Evolutionary conservation across 306 rosid genomes (phyloP), one percentile per base, ranked within the genome.

Genomic region (Malus fusca): DNA sequence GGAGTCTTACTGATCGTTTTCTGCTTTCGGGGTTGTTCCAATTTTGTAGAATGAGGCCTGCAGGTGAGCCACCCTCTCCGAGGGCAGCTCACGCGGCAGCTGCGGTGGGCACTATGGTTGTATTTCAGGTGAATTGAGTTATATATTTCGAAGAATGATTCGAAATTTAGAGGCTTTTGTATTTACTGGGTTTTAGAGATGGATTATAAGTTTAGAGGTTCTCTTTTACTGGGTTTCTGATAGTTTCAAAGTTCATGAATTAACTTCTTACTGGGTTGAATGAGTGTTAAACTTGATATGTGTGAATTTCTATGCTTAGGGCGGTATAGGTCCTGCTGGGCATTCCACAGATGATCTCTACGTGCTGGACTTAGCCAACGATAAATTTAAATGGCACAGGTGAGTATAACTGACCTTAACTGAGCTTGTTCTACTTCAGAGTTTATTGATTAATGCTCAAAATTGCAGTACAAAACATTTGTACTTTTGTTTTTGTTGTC

Each of bases 321-420:
- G 99, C 51, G 99, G 99, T 83, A 96, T 96, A 72, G 99, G 99
- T 83, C 99, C 99, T n/a, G 96, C 99, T 10, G 99, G 99, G 69
- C 99, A 92, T 79, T 96, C 98, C 1, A 92, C 98, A 0, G 99
- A 96, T 74, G 99, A 96, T 87, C 87, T 96, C 60, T 91, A 58
- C 52, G 99, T 96, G 70, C 98, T 96, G 43, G 99, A 92, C 85
- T 65, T 96, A 86, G 69, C 94, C 76, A 96, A 96, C 30, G 98
- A 96, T 75, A 96, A 90, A 73, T 96, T 79, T 82, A 96, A 92
- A 87, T 96, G 99, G 99, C 99, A 96, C 80, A 89, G 99, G 99
- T 92, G 85, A 82, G 80, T 66, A 79, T 84, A 73, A 63, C 64
- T 78, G 75, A 21, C 59, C 10, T 5, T 55, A 66, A 72, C 31